Base-by-base conservation (phyloP, 2,329 filamentous ascomycete genomes). In the Dothideomycetes sp. region DNA sequence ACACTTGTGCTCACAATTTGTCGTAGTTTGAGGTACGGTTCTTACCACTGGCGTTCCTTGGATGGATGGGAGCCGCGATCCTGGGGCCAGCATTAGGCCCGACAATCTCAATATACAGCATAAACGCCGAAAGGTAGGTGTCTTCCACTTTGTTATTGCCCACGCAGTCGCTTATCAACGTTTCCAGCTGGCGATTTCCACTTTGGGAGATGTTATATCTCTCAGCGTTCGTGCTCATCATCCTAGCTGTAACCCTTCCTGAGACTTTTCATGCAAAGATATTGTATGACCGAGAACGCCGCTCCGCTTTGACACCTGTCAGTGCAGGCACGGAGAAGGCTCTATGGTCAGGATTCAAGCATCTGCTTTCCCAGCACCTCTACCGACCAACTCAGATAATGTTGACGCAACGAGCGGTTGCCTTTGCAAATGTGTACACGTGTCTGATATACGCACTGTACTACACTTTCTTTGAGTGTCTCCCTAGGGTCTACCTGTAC, bases 291-390 rank as follows among this genome's bases (percentile, higher is more conserved):
- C n/a, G 13, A 16, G 13, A 13, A 8, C 72, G 70, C 17, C 75
- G 79, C 8, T 76, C 78, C 3, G 54, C 62, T 34, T 73, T 78
- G n/a, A 67, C 83, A 4, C 70, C 80, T n/a, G n/a, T n/a, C n/a
- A n/a, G n/a, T n/a, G n/a, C n/a, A n/a, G n/a, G 13, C 15, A 6
- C 11, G 15, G 47, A 57, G 3, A 57, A 60, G 15, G 71, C 82
- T 56, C 69, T 71, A 58, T 71, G 69, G 47, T 63, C 76, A 51
- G 70, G 62, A 33, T 57, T 69, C 3, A 56, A 57, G 4, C 59
- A 64, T 12, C 59, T 78, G 18, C 56, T 72, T 16, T 44, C 68
- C 28, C 70, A 79, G 27, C 72, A 76, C 0, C 63, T 83, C 10
- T n/a, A 23, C 4, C 19, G 33, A 29, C 42, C 42, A 3, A 20